Evolutionary conservation across 192 early-diverging fungal genomes (phyloP).

Genomic region (Umbelopsis sp.): DNA sequence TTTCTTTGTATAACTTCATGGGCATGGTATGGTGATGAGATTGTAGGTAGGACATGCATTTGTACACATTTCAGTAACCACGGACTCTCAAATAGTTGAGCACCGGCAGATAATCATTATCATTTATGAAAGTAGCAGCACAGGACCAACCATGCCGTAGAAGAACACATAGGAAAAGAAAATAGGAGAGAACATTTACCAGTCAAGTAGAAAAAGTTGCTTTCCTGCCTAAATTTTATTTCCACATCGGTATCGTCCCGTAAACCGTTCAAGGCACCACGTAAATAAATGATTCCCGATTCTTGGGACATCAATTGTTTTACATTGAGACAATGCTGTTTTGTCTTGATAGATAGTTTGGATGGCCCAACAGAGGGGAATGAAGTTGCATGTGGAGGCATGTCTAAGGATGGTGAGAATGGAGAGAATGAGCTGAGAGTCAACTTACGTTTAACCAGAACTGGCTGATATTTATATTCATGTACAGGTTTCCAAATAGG

Average conservation of each 20-base stretch:
- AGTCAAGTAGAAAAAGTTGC: slow-evolving; percentile 88
- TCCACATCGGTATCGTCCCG: slow-evolving; percentile 59
- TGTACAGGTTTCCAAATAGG: background rate
- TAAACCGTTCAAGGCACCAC: slow-evolving; percentile 58
- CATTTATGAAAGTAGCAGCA: too few relatives aligned
- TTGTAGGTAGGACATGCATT: background rate
- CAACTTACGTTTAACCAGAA: background rate
- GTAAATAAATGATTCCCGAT: slow-evolving; percentile 35
- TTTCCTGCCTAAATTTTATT: slow-evolving; percentile 81
- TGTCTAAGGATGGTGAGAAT: slow-evolving; percentile 3
- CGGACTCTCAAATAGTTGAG: too few relatives aligned
- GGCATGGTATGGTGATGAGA: background rate
- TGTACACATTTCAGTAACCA: background rate
- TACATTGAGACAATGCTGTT: slow-evolving; percentile 39
- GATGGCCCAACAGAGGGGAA: slow-evolving; percentile 2
- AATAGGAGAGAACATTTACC: slow-evolving; percentile 35
- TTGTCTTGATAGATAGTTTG: slow-evolving; percentile 23
- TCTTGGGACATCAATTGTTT: slow-evolving; percentile 21
- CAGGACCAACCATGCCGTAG: background rate
- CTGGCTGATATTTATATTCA: background rate
- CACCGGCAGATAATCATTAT: too few relatives aligned
- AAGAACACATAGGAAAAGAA: background rate
- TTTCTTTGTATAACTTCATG: background rate
- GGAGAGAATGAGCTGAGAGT: slow-evolving; percentile 10
- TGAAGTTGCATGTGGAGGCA: slow-evolving; percentile 6